Base-by-base conservation (phyloP, 2,329 filamentous ascomycete species). In the Beauveria sp. region DNA sequence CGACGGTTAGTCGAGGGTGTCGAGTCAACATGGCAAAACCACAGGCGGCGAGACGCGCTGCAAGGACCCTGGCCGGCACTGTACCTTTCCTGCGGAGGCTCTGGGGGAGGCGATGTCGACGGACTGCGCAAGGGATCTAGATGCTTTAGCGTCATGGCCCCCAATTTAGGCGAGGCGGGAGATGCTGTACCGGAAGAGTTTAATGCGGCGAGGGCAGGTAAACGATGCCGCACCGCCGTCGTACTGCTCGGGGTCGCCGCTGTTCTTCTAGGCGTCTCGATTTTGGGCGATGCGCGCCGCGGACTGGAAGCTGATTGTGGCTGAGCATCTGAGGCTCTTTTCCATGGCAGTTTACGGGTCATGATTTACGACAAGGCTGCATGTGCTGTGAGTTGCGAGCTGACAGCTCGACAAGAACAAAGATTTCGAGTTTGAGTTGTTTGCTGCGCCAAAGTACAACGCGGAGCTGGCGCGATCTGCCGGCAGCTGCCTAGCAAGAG, bases 281-380 rank as follows among this genome's bases (percentile, higher is more conserved):
- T 48, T n/a, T 57, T 60, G 20, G 56, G 55, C 40, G 48, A 46
- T 18, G 44, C 26, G 34, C 26, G 41, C 34, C 46, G 56, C 18
- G 52, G 43, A n/a, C 56, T 59, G n/a, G 56, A 26, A 4, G 56
- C 44, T 6, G 59, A 43, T 46, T 59, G 62, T 28, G 22, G 61
- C 52, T 48, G 63, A n/a, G 59, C 51, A 54, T 70, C 24, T 55
- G 51, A 16, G 61, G 52, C 58, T 70, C 68, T 51, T 68, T 79
- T 76, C 80, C 81, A 84, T 2, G 81, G 81, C 7, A 84, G 67
- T 63, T 77, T 76, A 65, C 81, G 78, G 24, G 79, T 73, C 81
- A 84, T 84, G 62, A 18, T 62, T 62, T 22, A 41, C 26, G 47
- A 22, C 5, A 18, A 14, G 9, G 6, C 22, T n/a, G 12, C 34